A percentile compares a stretch with the other conserved stretches of the same genome.
Evolutionary conservation across 73 alveolate genomes (phyloP).

Genomic region (Blepharisma stoltei): DNA sequence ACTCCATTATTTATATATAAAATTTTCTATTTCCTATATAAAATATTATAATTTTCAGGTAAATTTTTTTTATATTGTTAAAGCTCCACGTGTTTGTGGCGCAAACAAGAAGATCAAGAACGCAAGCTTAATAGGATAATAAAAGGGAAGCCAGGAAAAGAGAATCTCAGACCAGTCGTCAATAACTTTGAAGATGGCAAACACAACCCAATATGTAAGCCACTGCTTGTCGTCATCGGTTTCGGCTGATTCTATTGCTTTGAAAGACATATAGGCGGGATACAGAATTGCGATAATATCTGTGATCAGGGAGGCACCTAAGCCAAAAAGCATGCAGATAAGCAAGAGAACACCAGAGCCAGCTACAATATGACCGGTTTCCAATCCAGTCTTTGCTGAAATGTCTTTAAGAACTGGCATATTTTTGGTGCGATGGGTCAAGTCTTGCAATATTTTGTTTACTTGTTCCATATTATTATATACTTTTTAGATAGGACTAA

Average conservation of each 20-base stretch:
- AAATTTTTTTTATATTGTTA: constrained; percentile 29
- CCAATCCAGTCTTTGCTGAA: constrained; percentile 44
- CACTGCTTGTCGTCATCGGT: constrained; percentile 73
- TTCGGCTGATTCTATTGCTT: constrained; percentile 71
- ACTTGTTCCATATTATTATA: constrained; percentile 8
- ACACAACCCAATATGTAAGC: constrained; percentile 85
- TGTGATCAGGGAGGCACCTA: constrained; percentile 68
- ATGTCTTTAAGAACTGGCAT: constrained; percentile 41
- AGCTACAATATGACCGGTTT: constrained; percentile 37
- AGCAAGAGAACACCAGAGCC: constrained; percentile 31
- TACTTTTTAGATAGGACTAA: no score
- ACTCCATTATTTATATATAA: no score
- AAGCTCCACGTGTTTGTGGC: constrained; percentile 73
- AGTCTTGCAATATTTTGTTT: background rate
- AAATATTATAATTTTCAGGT: background rate
- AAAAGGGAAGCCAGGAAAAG: constrained; percentile 74
- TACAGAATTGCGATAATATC: constrained; percentile 76
- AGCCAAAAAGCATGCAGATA: constrained; percentile 56
- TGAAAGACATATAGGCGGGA: constrained; percentile 82
- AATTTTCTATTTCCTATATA: no score
- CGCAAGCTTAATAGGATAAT: constrained; percentile 67
- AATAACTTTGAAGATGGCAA: constrained; percentile 60
- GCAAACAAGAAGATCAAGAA: constrained; percentile 71
- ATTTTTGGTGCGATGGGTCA: constrained; percentile 22
- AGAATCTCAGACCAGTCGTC: constrained; percentile 68